Percentiles rank a stretch among this genome's conserved stretches.
phyloP scores from a whole-genome alignment of 2,329 filamentous ascomycete species.

The Colletotrichum filicis region DNA sequence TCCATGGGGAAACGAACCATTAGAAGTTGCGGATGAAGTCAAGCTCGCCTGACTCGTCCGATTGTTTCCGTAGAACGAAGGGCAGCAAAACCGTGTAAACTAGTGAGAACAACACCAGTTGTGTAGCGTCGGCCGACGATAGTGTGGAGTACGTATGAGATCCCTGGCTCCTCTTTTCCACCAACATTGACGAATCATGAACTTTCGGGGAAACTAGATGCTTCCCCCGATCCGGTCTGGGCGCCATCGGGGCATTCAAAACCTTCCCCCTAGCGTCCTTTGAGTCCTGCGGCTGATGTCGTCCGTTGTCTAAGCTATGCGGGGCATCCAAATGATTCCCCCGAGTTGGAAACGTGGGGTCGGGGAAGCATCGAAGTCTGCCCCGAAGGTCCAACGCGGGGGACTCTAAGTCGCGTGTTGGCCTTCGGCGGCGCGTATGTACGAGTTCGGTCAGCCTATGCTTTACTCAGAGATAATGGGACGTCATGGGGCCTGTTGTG shows the following conservation, averaged over 20 bases:
- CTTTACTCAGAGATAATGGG: neutral
- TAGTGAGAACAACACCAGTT: slow-evolving; percentile 8
- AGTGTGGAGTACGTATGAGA: slow-evolving; percentile 1
- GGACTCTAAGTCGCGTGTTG: neutral
- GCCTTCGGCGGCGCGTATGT: neutral
- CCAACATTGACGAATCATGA: slow-evolving; percentile 28
- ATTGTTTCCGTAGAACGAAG: neutral
- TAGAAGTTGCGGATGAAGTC: neutral
- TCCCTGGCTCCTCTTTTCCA: neutral
- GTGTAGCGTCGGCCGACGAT: slow-evolving; percentile 10
- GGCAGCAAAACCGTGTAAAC: neutral
- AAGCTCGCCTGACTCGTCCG: slow-evolving; percentile 14
- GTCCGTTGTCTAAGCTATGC: neutral
- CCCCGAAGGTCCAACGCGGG: slow-evolving; percentile 11
- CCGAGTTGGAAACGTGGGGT: slow-evolving; percentile 8
- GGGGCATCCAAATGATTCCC: slow-evolving; percentile 2
- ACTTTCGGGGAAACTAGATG: slow-evolving; percentile 39
- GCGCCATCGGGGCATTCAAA: slow-evolving; percentile 31
- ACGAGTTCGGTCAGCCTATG: neutral
- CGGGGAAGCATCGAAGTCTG: slow-evolving; percentile 13
- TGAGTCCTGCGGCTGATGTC: slow-evolving; percentile 13
- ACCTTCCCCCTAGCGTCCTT: slow-evolving; percentile 39
- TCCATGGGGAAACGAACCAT: slow-evolving; percentile 20
- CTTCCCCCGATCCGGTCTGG: slow-evolving; percentile 17
- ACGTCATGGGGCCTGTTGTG: slow-evolving; percentile 4